phyloP scores from a whole-genome alignment of 2,329 filamentous ascomycete genomes.

The Dactylellina drechsleri region DNA sequence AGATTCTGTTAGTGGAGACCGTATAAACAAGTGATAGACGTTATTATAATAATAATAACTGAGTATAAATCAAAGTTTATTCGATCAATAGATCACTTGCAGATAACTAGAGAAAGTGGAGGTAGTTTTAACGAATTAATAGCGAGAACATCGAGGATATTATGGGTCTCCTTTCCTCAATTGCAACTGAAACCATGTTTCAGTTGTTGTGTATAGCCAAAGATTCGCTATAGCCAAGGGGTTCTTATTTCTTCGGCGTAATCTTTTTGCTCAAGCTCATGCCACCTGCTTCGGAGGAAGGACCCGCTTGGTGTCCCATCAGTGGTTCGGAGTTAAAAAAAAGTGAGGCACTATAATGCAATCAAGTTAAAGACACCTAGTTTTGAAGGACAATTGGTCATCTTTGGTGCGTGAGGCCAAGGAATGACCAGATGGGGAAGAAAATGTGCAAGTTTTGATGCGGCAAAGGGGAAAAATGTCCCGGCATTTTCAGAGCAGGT shows the following conservation, averaged over 20 bases:
- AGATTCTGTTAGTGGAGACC: constrained; percentile 6
- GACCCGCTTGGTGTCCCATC: neutral
- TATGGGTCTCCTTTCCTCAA: constrained; percentile 7
- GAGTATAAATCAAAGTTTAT: neutral
- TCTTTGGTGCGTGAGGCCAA: constrained; percentile 23
- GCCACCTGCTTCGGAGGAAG: neutral
- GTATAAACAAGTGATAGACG: constrained; percentile 16
- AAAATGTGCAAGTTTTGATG: constrained; percentile 46
- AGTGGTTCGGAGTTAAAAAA: constrained; percentile 13
- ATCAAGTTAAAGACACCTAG: constrained; percentile 37
- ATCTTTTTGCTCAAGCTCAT: constrained; percentile 6
- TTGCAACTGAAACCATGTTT: constrained; percentile 47
- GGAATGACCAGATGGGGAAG: neutral
- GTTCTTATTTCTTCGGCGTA: neutral
- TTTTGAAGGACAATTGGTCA: constrained; percentile 21
- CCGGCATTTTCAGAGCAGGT: constrained; percentile 40
- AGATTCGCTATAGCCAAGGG: constrained; percentile 31
- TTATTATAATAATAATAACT: constrained; percentile 11
- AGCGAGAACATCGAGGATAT: neutral
- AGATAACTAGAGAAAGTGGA: neutral
- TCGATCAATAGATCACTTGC: constrained; percentile 10
- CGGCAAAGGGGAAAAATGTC: constrained; percentile 48
- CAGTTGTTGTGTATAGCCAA: constrained; percentile 24
- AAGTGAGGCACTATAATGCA: constrained; percentile 41
- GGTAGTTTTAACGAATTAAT: too few relatives aligned